Evolutionary conservation across 164 flowering plant genomes (phyloP).

Genomic region (Santalum album): DNA sequence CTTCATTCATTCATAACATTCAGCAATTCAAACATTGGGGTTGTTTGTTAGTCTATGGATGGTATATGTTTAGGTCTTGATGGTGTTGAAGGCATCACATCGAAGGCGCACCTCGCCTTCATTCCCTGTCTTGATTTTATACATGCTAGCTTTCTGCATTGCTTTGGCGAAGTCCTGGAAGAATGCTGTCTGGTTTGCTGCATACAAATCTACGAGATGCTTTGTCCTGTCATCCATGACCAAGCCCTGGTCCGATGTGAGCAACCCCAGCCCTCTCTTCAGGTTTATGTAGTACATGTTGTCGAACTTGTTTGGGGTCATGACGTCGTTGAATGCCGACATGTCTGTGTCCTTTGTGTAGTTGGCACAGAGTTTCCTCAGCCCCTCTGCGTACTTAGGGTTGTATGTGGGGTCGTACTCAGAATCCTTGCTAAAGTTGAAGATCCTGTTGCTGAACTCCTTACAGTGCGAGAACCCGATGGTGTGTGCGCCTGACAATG

Average conservation of each 20-base stretch:
- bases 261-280: slow-evolving; percentile 44
- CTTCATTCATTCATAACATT: too few species aligned
- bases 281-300: slow-evolving; percentile 51
- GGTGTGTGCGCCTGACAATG: slow-evolving; percentile 61
- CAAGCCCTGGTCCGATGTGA: slow-evolving; percentile 37
- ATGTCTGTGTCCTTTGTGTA: slow-evolving; percentile 29
- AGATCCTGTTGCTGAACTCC: slow-evolving; percentile 45
- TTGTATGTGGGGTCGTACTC: slow-evolving; percentile 34
- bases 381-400: slow-evolving; percentile 34
- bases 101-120: slow-evolving; percentile 52
- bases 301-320: slow-evolving; percentile 63
- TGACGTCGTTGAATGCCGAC: slow-evolving; percentile 57
- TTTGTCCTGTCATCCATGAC: slow-evolving; percentile 38
- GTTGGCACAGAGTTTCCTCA: slow-evolving; percentile 35
- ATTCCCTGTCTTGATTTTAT: slow-evolving; percentile 32
- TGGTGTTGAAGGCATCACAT: slow-evolving; percentile 47
- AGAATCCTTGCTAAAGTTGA: slow-evolving; percentile 22
- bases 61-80: slow-evolving; percentile 7
- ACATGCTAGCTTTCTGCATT: slow-evolving; percentile 52
- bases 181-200: slow-evolving; percentile 37
- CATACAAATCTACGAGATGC: slow-evolving; percentile 44
- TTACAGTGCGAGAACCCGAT: slow-evolving; percentile 75
- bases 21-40: too few species aligned
- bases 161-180: slow-evolving; percentile 47
- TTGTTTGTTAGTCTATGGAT: too few species aligned